A percentile compares a stretch with the other conserved stretches of the same genome.
phyloP scores from a whole-genome alignment of 2,329 filamentous ascomycete species.

The Neofusicoccum laricinum region DNA sequence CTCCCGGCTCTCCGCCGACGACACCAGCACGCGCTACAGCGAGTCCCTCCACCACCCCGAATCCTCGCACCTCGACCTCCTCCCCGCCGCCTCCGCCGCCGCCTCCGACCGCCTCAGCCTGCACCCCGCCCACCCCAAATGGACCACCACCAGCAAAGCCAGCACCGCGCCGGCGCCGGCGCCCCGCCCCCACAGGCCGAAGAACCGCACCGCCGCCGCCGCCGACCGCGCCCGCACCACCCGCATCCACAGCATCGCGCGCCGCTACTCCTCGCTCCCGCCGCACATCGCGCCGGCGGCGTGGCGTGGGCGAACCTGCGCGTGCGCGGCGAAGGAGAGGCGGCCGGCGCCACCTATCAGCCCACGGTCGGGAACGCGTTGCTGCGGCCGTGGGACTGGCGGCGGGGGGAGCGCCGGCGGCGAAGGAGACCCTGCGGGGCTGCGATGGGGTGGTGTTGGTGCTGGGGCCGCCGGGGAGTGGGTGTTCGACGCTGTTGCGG shows the following conservation, averaged over 20 bases:
- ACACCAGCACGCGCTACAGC: constrained; percentile 3
- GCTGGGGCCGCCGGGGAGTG: constrained; percentile 64
- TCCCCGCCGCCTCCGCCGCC: not conserved
- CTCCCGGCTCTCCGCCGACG: not conserved
- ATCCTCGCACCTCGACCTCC: not conserved
- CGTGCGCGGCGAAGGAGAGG: not conserved
- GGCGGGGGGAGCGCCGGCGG: constrained; percentile 48
- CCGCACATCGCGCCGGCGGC: not conserved
- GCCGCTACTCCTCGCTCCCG: constrained; percentile 10
- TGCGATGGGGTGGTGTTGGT: constrained; percentile 72
- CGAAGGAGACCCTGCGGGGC: constrained; percentile 45
- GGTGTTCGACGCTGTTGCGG: constrained; percentile 83
- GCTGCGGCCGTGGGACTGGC: not conserved
- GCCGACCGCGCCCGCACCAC: not conserved
- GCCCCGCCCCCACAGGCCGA: not conserved
- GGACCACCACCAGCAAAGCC: not conserved
- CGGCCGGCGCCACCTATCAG: not conserved
- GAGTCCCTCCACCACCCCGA: not conserved
- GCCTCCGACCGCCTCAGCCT: not conserved
- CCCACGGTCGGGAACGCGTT: not conserved
- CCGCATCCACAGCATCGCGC: not conserved
- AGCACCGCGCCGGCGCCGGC: not conserved
- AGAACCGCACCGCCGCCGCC: not conserved
- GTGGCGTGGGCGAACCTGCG: constrained; percentile 12
- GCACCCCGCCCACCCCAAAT: not conserved